Percentiles rank a stretch among this genome's conserved stretches.
phyloP scores from a whole-genome alignment of 1,284 basidiomycete species.

The Ustilago vetiveriae region DNA sequence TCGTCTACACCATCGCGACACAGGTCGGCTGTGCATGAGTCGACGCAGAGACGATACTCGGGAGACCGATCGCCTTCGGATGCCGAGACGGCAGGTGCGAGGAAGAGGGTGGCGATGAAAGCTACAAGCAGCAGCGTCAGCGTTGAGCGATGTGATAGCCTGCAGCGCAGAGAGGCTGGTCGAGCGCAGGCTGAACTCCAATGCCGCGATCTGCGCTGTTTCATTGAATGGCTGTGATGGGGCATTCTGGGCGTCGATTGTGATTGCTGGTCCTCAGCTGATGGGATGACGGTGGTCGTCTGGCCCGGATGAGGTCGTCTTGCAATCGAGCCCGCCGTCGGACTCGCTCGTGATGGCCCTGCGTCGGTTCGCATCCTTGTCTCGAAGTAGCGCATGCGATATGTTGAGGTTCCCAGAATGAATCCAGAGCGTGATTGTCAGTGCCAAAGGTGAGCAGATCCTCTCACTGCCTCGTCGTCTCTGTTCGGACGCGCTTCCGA shows the following conservation, averaged over 20 bases:
- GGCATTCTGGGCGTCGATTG: background rate
- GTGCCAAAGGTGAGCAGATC: too few relatives aligned
- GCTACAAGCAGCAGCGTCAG: constrained; percentile 11
- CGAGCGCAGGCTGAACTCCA: background rate
- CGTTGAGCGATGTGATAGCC: constrained; percentile 2
- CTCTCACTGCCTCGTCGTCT: too few relatives aligned
- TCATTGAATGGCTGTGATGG: background rate
- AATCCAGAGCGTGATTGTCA: too few relatives aligned
- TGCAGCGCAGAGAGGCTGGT: background rate
- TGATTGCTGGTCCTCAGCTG: background rate
- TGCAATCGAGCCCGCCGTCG: background rate
- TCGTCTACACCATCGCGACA: constrained; percentile 61
- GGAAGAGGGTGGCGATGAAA: constrained; percentile 11
- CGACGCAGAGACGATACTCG: constrained; percentile 59
- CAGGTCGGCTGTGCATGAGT: constrained; percentile 55
- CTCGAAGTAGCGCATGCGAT: background rate
- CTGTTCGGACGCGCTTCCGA: too few relatives aligned
- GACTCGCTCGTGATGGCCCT: constrained; percentile 14
- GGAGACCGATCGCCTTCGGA: constrained; percentile 63
- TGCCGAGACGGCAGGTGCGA: constrained; percentile 22
- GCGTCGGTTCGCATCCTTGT: background rate
- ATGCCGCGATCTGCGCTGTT: background rate
- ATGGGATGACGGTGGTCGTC: background rate
- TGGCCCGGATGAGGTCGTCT: constrained; percentile 1
- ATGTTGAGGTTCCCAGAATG: background rate